Evolutionary conservation across 768 basidiomycete genomes (phyloP), one percentile per base, ranked within the genome.

Genomic region (Heimioporus sp.): DNA sequence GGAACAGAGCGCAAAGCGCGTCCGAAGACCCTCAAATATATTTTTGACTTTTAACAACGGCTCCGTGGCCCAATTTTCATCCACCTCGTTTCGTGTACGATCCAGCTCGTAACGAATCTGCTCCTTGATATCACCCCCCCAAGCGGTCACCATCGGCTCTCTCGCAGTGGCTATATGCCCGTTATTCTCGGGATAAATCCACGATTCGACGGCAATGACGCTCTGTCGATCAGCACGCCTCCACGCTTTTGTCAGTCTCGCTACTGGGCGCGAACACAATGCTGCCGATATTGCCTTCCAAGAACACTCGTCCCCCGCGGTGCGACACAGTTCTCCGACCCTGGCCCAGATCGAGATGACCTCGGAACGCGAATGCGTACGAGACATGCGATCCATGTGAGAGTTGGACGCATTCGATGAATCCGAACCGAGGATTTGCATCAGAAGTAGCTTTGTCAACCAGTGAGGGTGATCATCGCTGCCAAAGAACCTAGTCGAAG

Each of bases 161-260:
- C 43, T 57, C 6, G 57, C 65, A 51, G 56, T 37, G 7, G 54
- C 54, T 3, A 62, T 60, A 5, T 68, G 69, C 1, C 62, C 75
- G 39, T 70, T 72, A 10, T 65, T 65, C 47, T 65, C 67, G 28
- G 73, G 68, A 59, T 82, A 77, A 0, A 85, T 79, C 90, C 90
- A 91, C 4, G 76, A 73, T 55, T 90, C 86, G 28, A 90, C 77
- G 3, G 75, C 77, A 9, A 76, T 73, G 42, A 83, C 59, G 16
- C 81, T 80, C 19, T 76, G 72, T 0, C 79, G 64, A 52, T 90
- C 86, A 0, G 88, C 86, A 17, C 90, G 75, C 59, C 81, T 83
- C 91, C 91, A 93, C 6, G 77, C 87, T 65, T 90, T 90, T 45
- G 85, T 86, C 44, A 92, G 66, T 35, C 91, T 73, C 10, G 89